Base-by-base conservation (phyloP, 345 rosid genomes). In the Excoecaria agallocha region DNA sequence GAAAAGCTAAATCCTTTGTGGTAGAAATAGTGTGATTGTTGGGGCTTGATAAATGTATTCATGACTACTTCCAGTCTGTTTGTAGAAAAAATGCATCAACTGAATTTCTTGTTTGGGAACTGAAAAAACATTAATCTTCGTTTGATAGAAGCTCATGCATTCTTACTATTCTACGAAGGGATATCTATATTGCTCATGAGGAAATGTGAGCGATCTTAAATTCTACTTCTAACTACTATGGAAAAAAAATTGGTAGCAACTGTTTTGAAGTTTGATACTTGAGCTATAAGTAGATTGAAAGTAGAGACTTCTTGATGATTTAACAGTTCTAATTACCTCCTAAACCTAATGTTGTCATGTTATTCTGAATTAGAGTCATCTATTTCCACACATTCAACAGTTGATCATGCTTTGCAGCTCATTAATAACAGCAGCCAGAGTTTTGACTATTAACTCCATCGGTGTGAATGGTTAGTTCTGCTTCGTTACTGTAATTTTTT, bases 121-220 rank as follows among this genome's bases (percentile, higher is more conserved):
- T 89, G 90, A 86, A 35, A 3, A 39, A 9, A 39, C 39, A 8
- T 5, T 63, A 1, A 38, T 63, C 10, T 63, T 17, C 39, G 45
- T 61, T 35, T 12, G 41, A 37, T 2, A 37, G n/a, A 61, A 61
- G 43, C 16, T 61, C 20, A 61, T 61, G 66, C 41, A 37, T 61
- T 37, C 3, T 15, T 59, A 5, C 20, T 25, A 24, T 24, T 59
- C 1, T 24, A 8, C 1, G 35, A 8, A 24, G 63, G 17, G 1
- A 5, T 12, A 9, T 15, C 37, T 24, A 59, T 19, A 4, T 19
- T 54, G 57, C n/a, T 54, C 57, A 6, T 15, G 19, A 17, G 20
- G 59, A 55, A 55, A 55, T 55, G 59, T 55, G 59, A 19, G 59
- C 59, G n/a, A 55, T 55, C 25, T 55, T 24, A 55, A 55, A 19